Conservation (phyloP, 192 early-diverging fungal genomes). For the Hyaloraphidium curvatum region DNA sequence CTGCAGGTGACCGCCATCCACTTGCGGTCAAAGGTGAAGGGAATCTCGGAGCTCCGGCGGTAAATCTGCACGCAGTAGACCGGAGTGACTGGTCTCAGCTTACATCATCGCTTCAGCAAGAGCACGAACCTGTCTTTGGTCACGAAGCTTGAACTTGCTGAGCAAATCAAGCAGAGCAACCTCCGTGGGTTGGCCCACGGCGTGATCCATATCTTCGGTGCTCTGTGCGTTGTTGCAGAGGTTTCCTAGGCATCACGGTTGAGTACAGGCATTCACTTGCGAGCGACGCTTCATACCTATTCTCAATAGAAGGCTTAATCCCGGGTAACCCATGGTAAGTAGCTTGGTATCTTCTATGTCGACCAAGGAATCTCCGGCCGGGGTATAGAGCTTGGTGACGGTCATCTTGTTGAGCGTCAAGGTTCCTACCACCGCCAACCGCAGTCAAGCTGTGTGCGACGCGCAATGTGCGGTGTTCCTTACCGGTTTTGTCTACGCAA, state of each 20-base stretch:
- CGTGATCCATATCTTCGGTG: slow-evolving; percentile 43
- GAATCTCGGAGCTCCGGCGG: slow-evolving; percentile 49
- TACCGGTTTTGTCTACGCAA: slow-evolving; percentile 90
- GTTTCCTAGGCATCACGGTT: slow-evolving; percentile 40
- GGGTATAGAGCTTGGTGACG: slow-evolving; percentile 45
- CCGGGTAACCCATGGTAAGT: too few species aligned
- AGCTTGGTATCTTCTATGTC: slow-evolving; percentile 7
- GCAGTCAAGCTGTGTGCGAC: too few species aligned
- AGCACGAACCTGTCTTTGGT: slow-evolving; percentile 49
- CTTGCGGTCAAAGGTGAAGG: slow-evolving; percentile 88
- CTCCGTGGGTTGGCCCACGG: slow-evolving; percentile 85
- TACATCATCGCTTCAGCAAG: not conserved
- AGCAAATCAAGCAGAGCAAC: slow-evolving; percentile 68
- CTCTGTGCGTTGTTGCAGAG: slow-evolving; percentile 77
- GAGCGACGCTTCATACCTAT: too few species aligned
- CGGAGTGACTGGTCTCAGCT: too few species aligned
- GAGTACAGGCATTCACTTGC: too few species aligned
- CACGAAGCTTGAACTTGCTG: slow-evolving; percentile 31
- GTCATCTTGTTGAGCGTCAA: slow-evolving; percentile 93
- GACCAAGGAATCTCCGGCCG: slow-evolving; percentile 2
- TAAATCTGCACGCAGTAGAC: too few species aligned
- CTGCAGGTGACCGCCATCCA: slow-evolving; percentile 63
- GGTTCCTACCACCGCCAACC: slow-evolving; percentile 43
- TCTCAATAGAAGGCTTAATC: too few species aligned
- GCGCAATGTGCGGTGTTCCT: not conserved